These are phyloP conservation scores for Xylaria sp. DNA, from an alignment of 2,329 filamentous ascomycete species.

Conservation along the genomic window DNA sequence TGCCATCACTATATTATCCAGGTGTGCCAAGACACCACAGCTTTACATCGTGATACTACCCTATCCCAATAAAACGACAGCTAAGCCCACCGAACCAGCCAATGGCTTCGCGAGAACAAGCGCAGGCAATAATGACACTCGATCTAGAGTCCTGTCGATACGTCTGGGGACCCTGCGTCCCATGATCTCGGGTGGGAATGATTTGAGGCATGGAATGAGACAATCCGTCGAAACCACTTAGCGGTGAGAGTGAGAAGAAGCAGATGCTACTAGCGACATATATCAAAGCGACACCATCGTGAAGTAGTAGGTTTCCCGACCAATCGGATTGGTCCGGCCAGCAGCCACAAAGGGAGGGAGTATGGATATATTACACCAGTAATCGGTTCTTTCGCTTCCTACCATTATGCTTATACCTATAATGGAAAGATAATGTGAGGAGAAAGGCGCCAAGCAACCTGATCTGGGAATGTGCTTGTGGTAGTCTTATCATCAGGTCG, in stretches of 20 bases:
- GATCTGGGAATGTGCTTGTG: background rate
- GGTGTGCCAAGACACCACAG: slow-evolving; percentile 42
- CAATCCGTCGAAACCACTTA: slow-evolving; percentile 28
- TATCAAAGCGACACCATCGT: slow-evolving; percentile 14
- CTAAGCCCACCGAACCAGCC: slow-evolving; percentile 44
- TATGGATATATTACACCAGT: slow-evolving; percentile 14
- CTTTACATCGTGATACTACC: slow-evolving; percentile 38
- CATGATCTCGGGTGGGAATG: slow-evolving; percentile 22
- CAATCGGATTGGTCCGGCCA: slow-evolving; percentile 23
- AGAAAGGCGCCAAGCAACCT: background rate
- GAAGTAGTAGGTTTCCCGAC: slow-evolving; percentile 10
- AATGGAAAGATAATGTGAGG: background rate
- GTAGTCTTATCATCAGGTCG: background rate
- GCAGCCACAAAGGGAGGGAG: slow-evolving; percentile 11
- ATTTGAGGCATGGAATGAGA: slow-evolving; percentile 37
- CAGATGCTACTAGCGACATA: background rate
- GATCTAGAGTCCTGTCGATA: slow-evolving; percentile 17
- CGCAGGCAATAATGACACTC: slow-evolving; percentile 16
- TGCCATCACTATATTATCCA: slow-evolving; percentile 47
- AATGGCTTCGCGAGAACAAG: slow-evolving; percentile 36
- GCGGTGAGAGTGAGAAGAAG: slow-evolving; percentile 8
- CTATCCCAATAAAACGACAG: slow-evolving; percentile 30
- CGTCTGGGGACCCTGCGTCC: slow-evolving; percentile 16
- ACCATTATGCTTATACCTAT: background rate
- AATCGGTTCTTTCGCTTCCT: background rate